Evolutionary conservation across 805 yeast species (phyloP), one percentile per base, ranked within the genome.

Genomic region (Maudiozyma barnettii): DNA sequence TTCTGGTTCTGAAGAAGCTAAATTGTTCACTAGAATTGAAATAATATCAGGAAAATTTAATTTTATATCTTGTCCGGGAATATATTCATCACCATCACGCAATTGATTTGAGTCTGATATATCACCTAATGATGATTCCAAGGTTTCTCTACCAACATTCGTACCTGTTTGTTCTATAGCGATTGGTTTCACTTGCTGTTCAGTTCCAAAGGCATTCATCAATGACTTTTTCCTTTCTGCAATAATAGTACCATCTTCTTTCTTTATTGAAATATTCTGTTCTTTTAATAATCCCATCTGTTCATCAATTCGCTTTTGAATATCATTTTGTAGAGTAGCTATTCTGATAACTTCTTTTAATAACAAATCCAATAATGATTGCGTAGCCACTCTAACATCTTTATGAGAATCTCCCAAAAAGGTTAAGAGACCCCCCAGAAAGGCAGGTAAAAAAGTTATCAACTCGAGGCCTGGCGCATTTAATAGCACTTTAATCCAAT

Each of bases 401-500:
- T 82, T 79, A 51, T 88, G 88, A 2, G 91, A 74, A 54, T 86
- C 91, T 53, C 86, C 85, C 42, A 91, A 70, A 57, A 87, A 91
- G 18, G 81, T 75, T 41, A 91, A 71, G 51, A 91, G 69, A 3
- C 67, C 96, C 43, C 89, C 93, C 37, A 93, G 70, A 61, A 93
- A 88, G 36, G 90, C 84, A 1, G 99, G 96, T 43, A 93, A 70
- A 60, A 84, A 93, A 0, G 95, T 77, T 18, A 93, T 79, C 49
- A 93, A 70, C 56, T 91, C 96, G 46, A 91, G 71, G 45, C 91
- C 95, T 0, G 99, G 98, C 7, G 90, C 87, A 10, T 93, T 88
- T 64, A 91, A 93, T 43, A 93, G 71, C n/a, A 93, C 76, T 53
- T 88, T 84, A 43, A 93, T 74, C 99, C 99, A 93, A 45, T 95